Base-by-base conservation (phyloP, 129 eudicot genomes). In the Lactuca saligna region DNA sequence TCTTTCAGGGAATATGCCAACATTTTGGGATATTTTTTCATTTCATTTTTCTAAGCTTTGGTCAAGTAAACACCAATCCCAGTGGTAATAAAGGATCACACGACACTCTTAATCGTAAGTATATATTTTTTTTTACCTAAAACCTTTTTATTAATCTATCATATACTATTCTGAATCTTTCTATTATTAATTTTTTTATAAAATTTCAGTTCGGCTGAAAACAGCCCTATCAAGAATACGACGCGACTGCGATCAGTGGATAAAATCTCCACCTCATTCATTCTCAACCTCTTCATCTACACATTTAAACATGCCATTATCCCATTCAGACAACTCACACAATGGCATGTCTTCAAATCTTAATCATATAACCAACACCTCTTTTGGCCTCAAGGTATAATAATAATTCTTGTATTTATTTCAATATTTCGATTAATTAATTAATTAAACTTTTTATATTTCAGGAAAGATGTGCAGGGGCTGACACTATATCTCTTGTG, bases 391-490 rank as follows among this genome's bases (percentile, higher is more conserved):
- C 63, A 85, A 93, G 99, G 41, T 77, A 42, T 48, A 25, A 25
- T 25, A 11, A 35, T 6, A 35, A 35, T 35, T 46, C 12, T 46
- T 46, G 13, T 8, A 44, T 44, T 31, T 44, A 7, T 58, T 53
- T 70, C 55, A 25, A 32, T 7, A 41, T 69, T 56, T 42, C 42
- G 33, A 57, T 41, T 54, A 14, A 58, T 70, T 31, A 46, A 46
- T 46, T 46, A 46, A 42, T 42, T 42, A 9, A 48, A 8, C 17
- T 31, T 81, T 70, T 64, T 81, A 70, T 85, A 76, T 74, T 84
- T 84, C 95, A 93, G 99, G 99, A 93, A 75, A 87, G 97, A 78
- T 93, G 99, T 80, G 79, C 95, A 65, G 95, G 88, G 67, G 97
- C 95, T 75, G 99, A 93, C 73, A 85, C 95, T 46, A 79, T 93